phyloP scores from a whole-genome alignment of 352 stramenopile genomes.

The Phytophthora hibernalis region DNA sequence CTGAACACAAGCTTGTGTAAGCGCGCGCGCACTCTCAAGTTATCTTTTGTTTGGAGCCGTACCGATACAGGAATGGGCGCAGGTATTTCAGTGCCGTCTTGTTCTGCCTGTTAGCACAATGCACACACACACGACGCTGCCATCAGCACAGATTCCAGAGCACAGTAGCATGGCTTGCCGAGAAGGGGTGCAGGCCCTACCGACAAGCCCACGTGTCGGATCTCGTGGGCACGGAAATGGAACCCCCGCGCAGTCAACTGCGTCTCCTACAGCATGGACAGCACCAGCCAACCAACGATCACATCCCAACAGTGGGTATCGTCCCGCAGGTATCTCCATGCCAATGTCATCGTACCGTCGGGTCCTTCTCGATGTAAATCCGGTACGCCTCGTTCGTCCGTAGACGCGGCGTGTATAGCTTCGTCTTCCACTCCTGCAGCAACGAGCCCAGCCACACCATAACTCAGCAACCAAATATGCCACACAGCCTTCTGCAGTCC shows the following conservation, averaged over 20 bases:
- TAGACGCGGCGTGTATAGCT: slow-evolving; percentile 67
- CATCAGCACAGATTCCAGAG: slow-evolving; percentile 13
- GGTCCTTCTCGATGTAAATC: slow-evolving; percentile 88
- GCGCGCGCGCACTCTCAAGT: background rate
- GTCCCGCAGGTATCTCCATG: slow-evolving; percentile 28
- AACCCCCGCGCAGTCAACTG: slow-evolving; percentile 43
- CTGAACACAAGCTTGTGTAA: slow-evolving; percentile 16
- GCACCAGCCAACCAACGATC: slow-evolving; percentile 34
- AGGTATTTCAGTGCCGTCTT: slow-evolving; percentile 26
- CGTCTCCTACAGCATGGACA: slow-evolving; percentile 45
- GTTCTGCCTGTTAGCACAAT: slow-evolving; percentile 15
- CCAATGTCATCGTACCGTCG: slow-evolving; percentile 44
- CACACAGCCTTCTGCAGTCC: background rate
- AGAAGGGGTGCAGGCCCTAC: slow-evolving; percentile 32
- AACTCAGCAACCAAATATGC: background rate
- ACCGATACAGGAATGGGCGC: slow-evolving; percentile 31
- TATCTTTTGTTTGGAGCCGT: background rate
- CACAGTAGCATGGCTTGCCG: slow-evolving; percentile 18
- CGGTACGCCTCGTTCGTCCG: slow-evolving; percentile 76
- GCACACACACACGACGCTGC: background rate
- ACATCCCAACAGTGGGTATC: slow-evolving; percentile 40
- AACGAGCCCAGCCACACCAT: background rate
- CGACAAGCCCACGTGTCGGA: slow-evolving; percentile 43
- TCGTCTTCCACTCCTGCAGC: slow-evolving; percentile 50
- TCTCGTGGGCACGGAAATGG: slow-evolving; percentile 35